phyloP scores from a whole-genome alignment of 1,284 basidiomycete genomes.

The Moesziomyces sp. region DNA sequence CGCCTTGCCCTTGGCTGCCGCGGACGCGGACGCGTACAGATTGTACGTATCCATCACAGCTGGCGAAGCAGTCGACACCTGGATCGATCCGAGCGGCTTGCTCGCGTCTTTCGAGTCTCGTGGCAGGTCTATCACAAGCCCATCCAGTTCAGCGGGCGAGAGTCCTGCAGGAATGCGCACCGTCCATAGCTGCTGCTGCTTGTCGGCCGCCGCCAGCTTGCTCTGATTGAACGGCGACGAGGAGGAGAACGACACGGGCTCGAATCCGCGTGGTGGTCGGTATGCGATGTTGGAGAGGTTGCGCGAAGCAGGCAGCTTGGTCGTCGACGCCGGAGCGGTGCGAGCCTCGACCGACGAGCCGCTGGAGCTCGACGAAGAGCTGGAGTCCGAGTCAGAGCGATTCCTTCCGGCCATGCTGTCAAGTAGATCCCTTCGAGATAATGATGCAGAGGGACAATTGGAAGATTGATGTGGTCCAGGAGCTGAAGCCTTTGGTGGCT shows the following conservation, averaged over 20 bases:
- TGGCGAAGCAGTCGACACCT: slow-evolving; percentile 8
- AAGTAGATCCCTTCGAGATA: background rate
- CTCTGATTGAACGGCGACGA: slow-evolving; percentile 21
- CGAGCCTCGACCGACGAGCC: slow-evolving; percentile 32
- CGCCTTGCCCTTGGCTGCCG: slow-evolving; percentile 21
- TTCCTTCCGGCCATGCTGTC: slow-evolving; percentile 28
- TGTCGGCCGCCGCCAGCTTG: slow-evolving; percentile 16
- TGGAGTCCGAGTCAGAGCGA: slow-evolving; percentile 38
- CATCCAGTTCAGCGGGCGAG: slow-evolving; percentile 39
- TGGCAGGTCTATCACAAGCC: slow-evolving; percentile 36
- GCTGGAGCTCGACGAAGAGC: slow-evolving; percentile 40
- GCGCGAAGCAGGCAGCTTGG: slow-evolving; percentile 25
- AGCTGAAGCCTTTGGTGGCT: too few species aligned
- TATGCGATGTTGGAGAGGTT: slow-evolving; percentile 42
- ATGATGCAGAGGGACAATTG: background rate
- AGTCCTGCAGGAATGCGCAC: slow-evolving; percentile 40
- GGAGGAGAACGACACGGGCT: slow-evolving; percentile 23
- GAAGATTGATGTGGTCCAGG: background rate
- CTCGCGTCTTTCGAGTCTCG: slow-evolving; percentile 16
- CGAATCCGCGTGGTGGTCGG: slow-evolving; percentile 41
- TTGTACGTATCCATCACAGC: slow-evolving; percentile 37
- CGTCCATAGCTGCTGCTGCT: slow-evolving; percentile 42
- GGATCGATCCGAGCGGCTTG: slow-evolving; percentile 29
- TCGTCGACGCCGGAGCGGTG: slow-evolving; percentile 25
- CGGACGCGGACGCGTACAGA: slow-evolving; percentile 26